Evolutionary conservation across 257 asterid species (phyloP).

Genomic region (Euphrasia confusa): DNA sequence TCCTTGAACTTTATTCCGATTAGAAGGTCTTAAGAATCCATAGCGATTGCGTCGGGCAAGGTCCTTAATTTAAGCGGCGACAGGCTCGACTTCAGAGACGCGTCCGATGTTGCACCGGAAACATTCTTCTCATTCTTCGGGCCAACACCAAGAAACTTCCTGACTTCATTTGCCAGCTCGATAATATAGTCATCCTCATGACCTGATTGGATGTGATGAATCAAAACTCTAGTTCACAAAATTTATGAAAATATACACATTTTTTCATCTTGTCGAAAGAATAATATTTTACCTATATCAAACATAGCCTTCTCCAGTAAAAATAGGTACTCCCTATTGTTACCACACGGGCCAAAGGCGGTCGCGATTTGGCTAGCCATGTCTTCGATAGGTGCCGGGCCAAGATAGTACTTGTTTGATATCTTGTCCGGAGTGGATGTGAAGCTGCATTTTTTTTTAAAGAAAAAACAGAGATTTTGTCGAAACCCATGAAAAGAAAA

Average conservation of each 20-base stretch:
- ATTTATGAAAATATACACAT: background rate
- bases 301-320: constrained; percentile 74
- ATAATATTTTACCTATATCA: constrained; percentile 50
- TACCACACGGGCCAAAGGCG: constrained; percentile 82
- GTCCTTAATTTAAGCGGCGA: constrained; percentile 39
- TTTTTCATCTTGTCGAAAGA: background rate
- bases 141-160: constrained; percentile 42
- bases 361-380: constrained; percentile 95
- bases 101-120: constrained; percentile 23
- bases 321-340: constrained; percentile 85
- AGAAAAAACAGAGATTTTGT: too few species aligned
- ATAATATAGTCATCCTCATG: constrained; percentile 76
- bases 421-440: constrained; percentile 78
- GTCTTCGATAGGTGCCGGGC: constrained; percentile 87
- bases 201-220: constrained; percentile 31
- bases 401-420: constrained; percentile 80
- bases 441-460: constrained; percentile 44
- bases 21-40: constrained; percentile 29
- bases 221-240: background rate
- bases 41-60: constrained; percentile 47
- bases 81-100: constrained; percentile 35
- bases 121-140: constrained; percentile 43
- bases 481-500: too few species aligned
- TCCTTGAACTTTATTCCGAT: background rate
- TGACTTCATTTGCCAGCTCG: constrained; percentile 78